A percentile compares a stretch with the other conserved stretches of the same genome.
These are phyloP conservation scores for Rhypophila decipiens DNA, from an alignment of 495 filamentous ascomycete species.

Conservation along the genomic window DNA sequence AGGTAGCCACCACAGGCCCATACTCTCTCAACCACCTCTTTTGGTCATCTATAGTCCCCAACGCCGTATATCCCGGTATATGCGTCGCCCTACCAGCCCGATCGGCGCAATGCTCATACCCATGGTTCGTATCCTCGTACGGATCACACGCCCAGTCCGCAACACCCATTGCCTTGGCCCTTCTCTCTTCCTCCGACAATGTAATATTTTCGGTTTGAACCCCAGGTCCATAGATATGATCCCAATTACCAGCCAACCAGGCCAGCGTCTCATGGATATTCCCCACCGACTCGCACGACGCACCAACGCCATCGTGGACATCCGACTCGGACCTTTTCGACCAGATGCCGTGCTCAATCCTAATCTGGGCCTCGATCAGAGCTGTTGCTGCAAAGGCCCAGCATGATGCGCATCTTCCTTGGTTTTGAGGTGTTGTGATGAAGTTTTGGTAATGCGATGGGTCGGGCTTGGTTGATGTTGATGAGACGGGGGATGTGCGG, in stretches of 20 bases:
- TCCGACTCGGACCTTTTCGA: constrained; percentile 17
- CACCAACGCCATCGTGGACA: constrained; percentile 12
- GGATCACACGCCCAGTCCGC: constrained; percentile 17
- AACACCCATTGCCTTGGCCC: background rate
- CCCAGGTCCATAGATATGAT: background rate
- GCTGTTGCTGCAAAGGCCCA: constrained; percentile 17
- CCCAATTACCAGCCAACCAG: constrained; percentile 5
- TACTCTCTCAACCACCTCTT: constrained; percentile 17
- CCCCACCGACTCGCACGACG: constrained; percentile 10
- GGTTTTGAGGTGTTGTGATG: constrained; percentile 8
- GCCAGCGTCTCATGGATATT: constrained; percentile 13
- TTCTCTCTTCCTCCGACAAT: too few relatives aligned
- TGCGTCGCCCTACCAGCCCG: constrained; percentile 10
- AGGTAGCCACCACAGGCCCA: constrained; percentile 15
- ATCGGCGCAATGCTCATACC: constrained; percentile 8
- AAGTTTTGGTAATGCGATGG: background rate
- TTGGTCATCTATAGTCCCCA: constrained; percentile 15
- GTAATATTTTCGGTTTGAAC: too few relatives aligned
- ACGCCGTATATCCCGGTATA: constrained; percentile 4
- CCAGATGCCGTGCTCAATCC: constrained; percentile 20
- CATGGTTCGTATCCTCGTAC: constrained; percentile 7
- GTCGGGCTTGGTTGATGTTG: too few relatives aligned
- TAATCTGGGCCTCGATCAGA: constrained; percentile 13
- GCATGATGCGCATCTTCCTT: constrained; percentile 15
- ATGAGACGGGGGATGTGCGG: too few relatives aligned